Base-by-base conservation (phyloP, 2,329 filamentous ascomycete genomes). In the Hymenoscyphus fructigenus region DNA sequence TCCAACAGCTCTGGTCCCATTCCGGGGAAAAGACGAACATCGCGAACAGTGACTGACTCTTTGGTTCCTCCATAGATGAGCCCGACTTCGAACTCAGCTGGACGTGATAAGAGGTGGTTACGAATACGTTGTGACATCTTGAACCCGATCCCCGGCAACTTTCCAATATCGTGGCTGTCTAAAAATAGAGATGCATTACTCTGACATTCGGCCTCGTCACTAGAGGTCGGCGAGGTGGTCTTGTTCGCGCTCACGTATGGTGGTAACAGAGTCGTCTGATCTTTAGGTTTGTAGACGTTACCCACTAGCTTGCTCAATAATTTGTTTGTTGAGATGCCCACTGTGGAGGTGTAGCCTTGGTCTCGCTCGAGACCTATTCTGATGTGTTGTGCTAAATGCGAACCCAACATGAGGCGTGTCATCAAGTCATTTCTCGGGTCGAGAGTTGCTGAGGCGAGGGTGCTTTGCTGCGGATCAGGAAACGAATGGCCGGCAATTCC, bases 241-340 rank as follows among this genome's bases (percentile, higher is more conserved):
- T 81, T 56, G 9, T 62, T 62, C 3, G 41, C 34, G 17, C 53
- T 59, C 55, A 62, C 79, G 62, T 85, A 85, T 1, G 90, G 85
- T 5, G 90, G 88, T 55, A 96, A 78, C 7, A 98, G 80, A 0
- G 91, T 92, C 0, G 94, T 98, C 77, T 98, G 95, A 66, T 87
- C 90, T 65, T 89, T 88, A 0, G 94, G 94, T 78, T 98, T 98
- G 75, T 97, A 87, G 65, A 89, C 81, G 75, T 87, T 91, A 14
- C 94, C 94, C 10, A 88, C 91, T 15, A 98, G 83, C 77, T 98
- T 98, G 65, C 91, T 88, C 12, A 97, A 81, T 5, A 94, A 78
- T 77, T 98, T 98, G 73, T 90, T 94, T 0, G 92, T 96, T 2
- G 93, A 90, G 26, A 98, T 87, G 3, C 94, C 94, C 53, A 91